phyloP scores from a whole-genome alignment of 345 rosid species.

The Melastoma malabathricum region DNA sequence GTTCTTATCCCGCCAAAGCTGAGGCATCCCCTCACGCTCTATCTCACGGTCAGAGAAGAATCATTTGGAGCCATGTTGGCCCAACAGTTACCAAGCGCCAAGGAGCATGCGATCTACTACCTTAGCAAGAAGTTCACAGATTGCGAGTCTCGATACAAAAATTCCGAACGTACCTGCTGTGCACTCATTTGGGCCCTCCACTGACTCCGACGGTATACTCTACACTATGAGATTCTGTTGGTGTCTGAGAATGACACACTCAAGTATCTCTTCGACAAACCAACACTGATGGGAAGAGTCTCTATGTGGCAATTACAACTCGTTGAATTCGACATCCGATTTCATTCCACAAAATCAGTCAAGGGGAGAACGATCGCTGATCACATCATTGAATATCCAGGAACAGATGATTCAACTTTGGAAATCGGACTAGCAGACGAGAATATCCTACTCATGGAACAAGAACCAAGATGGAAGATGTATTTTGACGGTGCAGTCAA shows the following conservation, averaged over 20 bases:
- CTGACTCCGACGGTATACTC: background rate
- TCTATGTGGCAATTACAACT: background rate
- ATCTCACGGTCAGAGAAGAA: background rate
- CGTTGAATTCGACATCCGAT: background rate
- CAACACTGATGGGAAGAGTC: background rate
- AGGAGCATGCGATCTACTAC: background rate
- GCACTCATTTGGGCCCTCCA: background rate
- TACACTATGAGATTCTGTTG: background rate
- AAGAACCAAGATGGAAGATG: background rate
- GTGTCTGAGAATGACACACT: background rate
- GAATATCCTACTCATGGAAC: background rate
- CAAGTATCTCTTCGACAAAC: background rate
- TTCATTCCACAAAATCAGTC: background rate
- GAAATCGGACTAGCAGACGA: background rate
- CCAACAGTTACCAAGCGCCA: background rate
- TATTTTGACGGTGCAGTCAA: background rate
- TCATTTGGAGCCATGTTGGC: background rate
- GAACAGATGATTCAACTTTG: background rate
- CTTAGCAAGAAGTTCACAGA: background rate
- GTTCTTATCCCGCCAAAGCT: background rate
- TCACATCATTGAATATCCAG: background rate
- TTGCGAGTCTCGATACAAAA: background rate
- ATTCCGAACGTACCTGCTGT: background rate
- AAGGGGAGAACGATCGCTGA: background rate
- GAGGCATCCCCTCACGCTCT: background rate